A percentile compares a stretch with the other conserved stretches of the same genome.
Evolutionary conservation across 257 asterid species (phyloP).

Genomic region (Capsicum baccatum): DNA sequence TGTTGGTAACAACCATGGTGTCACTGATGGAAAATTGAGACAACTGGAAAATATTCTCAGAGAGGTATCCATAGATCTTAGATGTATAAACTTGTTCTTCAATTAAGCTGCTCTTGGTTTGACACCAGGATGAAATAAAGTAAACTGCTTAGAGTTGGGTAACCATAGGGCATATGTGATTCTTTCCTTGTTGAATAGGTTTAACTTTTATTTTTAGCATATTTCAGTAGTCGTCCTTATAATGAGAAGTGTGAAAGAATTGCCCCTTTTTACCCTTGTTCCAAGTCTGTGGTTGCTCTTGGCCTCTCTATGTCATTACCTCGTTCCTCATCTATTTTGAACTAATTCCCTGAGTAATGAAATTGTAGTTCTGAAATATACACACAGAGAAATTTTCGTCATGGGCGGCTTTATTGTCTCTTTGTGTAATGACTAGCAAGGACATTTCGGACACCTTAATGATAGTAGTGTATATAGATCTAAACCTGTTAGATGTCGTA

Average conservation of each 20-base stretch:
- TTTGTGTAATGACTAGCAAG: slow-evolving; percentile 13
- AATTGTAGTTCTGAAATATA: slow-evolving; percentile 1
- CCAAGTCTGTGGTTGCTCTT: not conserved
- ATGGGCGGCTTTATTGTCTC: slow-evolving; percentile 21
- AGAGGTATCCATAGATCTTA: slow-evolving; percentile 58
- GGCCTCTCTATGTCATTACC: not conserved
- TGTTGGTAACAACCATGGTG: slow-evolving; percentile 71
- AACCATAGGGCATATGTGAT: not conserved
- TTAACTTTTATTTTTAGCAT: not conserved
- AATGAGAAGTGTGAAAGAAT: not conserved
- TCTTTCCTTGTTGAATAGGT: slow-evolving; percentile 5
- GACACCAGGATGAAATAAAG: not conserved
- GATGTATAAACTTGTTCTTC: slow-evolving; percentile 17
- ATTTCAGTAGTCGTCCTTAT: not conserved
- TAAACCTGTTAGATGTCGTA: not conserved
- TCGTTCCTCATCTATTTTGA: not conserved
- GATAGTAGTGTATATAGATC: not conserved
- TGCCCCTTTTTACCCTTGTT: not conserved
- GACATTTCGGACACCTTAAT: slow-evolving; percentile 8
- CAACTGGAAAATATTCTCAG: slow-evolving; percentile 75
- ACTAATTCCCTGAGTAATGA: not conserved
- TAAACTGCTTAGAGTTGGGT: slow-evolving; percentile 19
- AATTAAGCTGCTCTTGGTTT: slow-evolving; percentile 16
- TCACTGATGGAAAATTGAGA: slow-evolving; percentile 78
- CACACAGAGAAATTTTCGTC: not conserved